Conservation (phyloP, 2,329 filamentous ascomycete species). For the Blastomyces parvus region DNA sequence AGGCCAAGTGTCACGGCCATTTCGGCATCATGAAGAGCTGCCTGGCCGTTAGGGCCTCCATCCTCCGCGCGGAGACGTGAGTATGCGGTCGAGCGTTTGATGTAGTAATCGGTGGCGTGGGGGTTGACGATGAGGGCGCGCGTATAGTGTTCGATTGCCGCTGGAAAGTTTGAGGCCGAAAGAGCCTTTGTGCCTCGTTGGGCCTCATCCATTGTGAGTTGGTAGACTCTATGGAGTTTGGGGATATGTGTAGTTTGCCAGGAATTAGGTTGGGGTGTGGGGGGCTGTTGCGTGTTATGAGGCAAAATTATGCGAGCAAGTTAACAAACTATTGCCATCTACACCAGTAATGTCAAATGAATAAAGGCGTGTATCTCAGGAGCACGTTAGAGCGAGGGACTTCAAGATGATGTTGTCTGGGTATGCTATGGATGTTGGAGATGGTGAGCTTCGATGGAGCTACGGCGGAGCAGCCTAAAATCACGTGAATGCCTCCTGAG, state of each 20-base stretch:
- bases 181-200: slow-evolving; percentile 53
- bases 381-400: not conserved
- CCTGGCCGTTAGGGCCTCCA: slow-evolving; percentile 30
- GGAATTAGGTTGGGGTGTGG: not conserved
- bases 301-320: not conserved
- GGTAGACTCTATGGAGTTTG: not conserved
- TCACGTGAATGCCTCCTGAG: too few species aligned
- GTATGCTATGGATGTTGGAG: not conserved
- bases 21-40: slow-evolving; percentile 61
- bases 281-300: not conserved
- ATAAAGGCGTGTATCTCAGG: not conserved
- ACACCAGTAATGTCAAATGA: not conserved
- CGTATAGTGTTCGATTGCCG: slow-evolving; percentile 60
- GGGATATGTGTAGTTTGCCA: not conserved
- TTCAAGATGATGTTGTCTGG: not conserved
- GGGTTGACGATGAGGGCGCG: slow-evolving; percentile 54
- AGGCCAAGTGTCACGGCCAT: slow-evolving; percentile 52
- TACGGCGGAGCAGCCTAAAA: too few species aligned
- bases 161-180: slow-evolving; percentile 52
- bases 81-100: slow-evolving; percentile 71
- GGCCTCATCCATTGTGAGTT: slow-evolving; percentile 42
- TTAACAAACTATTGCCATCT: not conserved
- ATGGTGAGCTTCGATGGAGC: not conserved
- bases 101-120: slow-evolving; percentile 65
- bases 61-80: slow-evolving; percentile 50